Evolutionary conservation across 139 green algal genomes (phyloP), one percentile per base, ranked within the genome.

Genomic region (Microglena sp.): DNA sequence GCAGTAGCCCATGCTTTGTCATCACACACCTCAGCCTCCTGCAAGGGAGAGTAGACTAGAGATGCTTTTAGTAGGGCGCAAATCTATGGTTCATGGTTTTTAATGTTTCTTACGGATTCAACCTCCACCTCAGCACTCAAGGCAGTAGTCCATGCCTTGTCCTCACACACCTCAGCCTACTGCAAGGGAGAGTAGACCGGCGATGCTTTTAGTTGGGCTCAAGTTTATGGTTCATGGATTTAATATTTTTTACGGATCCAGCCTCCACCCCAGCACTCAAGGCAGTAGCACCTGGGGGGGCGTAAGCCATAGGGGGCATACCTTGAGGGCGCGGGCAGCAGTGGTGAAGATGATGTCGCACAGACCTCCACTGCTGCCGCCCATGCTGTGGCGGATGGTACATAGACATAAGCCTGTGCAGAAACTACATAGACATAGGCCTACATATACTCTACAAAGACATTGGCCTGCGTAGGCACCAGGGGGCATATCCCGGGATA

Each of bases 41-140:
- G n/a, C n/a, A n/a, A n/a, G n/a, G n/a, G n/a, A n/a, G n/a, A n/a
- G n/a, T n/a, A n/a, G n/a, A n/a, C n/a, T n/a, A n/a, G n/a, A n/a
- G n/a, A n/a, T n/a, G n/a, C n/a, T n/a, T n/a, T n/a, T n/a, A n/a
- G n/a, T n/a, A n/a, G n/a, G n/a, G n/a, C n/a, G n/a, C n/a, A n/a
- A n/a, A n/a, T n/a, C n/a, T n/a, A n/a, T n/a, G n/a, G n/a, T n/a
- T 91, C 11, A 85, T 95, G 31, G 2, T 57, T 35, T 0, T 85
- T 85, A 1, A 84, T 72, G 2, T 83, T 84, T 62, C 93, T 91
- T 57, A 79, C 76, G 65, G 75, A 58, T 0, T 90, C 67, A 0
- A 83, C 77, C 1, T 66, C 67, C n/a, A 81, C 61, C 0, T 77
- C 88, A 21, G 64, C 71, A n/a, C 60, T 21, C 6, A 90, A 83